Conservation (phyloP, 257 asterid species). For the Nemophila menziesii region DNA sequence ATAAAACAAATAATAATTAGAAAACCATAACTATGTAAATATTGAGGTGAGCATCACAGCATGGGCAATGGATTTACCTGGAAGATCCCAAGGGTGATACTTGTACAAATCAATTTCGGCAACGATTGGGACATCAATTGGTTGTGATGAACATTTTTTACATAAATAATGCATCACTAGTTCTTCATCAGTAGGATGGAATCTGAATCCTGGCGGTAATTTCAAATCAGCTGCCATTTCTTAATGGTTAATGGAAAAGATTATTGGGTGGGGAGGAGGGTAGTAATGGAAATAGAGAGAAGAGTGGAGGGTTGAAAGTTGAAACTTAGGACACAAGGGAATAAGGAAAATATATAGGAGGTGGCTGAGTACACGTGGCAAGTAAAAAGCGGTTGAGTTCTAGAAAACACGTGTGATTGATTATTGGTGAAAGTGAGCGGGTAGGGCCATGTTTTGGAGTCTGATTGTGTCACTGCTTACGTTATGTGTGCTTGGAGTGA, state of each 20-base stretch:
- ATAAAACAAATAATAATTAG: not conserved
- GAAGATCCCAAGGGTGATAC: slow-evolving; percentile 74
- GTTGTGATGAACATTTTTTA: slow-evolving; percentile 53
- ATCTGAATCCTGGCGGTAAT: slow-evolving; percentile 80
- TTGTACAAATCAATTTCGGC: slow-evolving; percentile 84
- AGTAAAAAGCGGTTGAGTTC: slow-evolving; percentile 15
- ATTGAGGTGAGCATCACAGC: not conserved
- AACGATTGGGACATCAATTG: slow-evolving; percentile 60
- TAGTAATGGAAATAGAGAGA: slow-evolving; percentile 1
- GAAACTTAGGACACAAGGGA: slow-evolving; percentile 53
- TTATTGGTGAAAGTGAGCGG: slow-evolving; percentile 7
- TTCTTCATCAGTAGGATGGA: slow-evolving; percentile 90
- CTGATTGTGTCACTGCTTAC: slow-evolving; percentile 45
- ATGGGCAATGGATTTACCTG: slow-evolving; percentile 30
- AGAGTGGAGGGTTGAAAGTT: slow-evolving; percentile 24
- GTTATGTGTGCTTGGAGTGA: slow-evolving; percentile 1
- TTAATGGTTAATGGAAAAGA: too few relatives aligned
- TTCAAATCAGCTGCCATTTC: slow-evolving; percentile 41
- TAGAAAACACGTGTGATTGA: slow-evolving; percentile 37
- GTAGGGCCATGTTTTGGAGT: slow-evolving; percentile 22
- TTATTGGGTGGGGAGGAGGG: too few relatives aligned
- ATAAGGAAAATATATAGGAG: slow-evolving; percentile 28
- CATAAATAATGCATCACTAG: slow-evolving; percentile 73
- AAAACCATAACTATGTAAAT: not conserved
- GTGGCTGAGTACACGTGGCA: slow-evolving; percentile 31